phyloP scores from a whole-genome alignment of 176 grass and related monocot genomes.

The Phragmites australis region DNA sequence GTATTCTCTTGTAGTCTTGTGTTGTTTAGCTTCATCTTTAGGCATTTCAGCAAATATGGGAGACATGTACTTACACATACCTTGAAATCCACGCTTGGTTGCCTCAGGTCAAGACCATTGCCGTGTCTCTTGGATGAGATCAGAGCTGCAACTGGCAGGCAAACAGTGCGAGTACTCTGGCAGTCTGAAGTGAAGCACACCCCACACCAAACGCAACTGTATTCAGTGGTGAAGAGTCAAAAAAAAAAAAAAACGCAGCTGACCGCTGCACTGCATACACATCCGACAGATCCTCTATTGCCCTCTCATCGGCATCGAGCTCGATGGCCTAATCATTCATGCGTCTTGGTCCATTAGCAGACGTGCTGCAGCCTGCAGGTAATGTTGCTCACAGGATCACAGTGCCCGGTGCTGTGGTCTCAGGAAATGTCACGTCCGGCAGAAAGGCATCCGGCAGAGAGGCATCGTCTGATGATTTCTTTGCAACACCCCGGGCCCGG shows the following conservation, averaged over 20 bases:
- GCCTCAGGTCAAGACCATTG: neutral
- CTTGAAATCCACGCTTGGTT: neutral
- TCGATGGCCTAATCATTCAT: conserved; percentile 12
- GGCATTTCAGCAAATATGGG: neutral
- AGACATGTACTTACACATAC: neutral
- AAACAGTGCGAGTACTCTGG: neutral
- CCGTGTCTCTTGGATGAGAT: neutral
- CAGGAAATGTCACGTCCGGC: conserved; percentile 1
- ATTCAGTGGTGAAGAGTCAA: no score
- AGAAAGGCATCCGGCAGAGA: neutral
- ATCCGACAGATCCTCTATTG: no score
- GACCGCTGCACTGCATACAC: neutral
- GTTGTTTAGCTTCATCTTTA: neutral
- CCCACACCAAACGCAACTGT: no score
- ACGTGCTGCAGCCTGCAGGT: neutral
- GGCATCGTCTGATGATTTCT: neutral
- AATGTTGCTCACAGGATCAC: conserved; percentile 27
- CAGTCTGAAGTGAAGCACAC: neutral
- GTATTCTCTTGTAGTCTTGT: neutral
- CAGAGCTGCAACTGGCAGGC: neutral
- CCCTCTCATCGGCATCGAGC: neutral
- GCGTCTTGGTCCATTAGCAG: neutral
- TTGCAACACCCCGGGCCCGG: no score
- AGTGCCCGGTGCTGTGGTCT: neutral
- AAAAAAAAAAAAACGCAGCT: no score